phyloP scores from a whole-genome alignment of 225 moss, liverwort and hornwort species.

The Asterella californica region DNA sequence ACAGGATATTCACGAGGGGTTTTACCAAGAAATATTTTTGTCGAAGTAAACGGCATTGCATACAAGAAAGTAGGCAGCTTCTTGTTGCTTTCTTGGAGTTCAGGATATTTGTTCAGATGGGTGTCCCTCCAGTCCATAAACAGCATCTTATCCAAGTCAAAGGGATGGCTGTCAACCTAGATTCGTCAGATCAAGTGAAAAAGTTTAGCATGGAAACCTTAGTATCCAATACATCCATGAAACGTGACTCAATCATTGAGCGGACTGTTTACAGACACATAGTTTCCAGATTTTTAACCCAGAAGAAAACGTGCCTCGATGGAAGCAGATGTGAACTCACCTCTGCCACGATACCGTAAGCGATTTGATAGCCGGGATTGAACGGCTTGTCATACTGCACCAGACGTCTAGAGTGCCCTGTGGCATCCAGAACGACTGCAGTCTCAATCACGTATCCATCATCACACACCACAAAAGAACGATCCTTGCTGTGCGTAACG shows the following conservation, averaged over 20 bases:
- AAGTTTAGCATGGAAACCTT: not conserved
- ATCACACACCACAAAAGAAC: constrained; percentile 82
- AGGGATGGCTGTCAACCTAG: constrained; percentile 94
- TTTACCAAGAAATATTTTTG: constrained; percentile 87
- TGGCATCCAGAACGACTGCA: constrained; percentile 89
- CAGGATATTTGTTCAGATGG: constrained; percentile 60
- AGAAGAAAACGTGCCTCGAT: not conserved
- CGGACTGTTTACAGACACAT: not conserved
- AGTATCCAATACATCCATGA: not conserved
- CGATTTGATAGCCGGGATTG: constrained; percentile 96
- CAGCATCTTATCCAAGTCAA: constrained; percentile 91
- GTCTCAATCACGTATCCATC: constrained; percentile 84
- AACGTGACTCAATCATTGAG: not conserved
- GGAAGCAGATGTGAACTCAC: constrained; percentile 29
- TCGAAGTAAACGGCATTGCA: constrained; percentile 95
- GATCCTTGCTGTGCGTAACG: constrained; percentile 80
- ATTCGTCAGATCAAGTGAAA: not conserved
- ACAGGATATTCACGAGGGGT: too few relatives aligned
- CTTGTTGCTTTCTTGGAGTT: constrained; percentile 52
- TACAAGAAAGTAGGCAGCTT: constrained; percentile 96
- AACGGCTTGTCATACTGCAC: constrained; percentile 98
- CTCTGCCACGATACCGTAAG: constrained; percentile 96
- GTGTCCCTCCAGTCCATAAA: constrained; percentile 99
- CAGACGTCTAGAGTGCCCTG: constrained; percentile 89
- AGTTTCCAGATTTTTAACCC: not conserved